phyloP scores from a whole-genome alignment of 2,329 filamentous ascomycete genomes.

The Microcyclosporella mali region DNA sequence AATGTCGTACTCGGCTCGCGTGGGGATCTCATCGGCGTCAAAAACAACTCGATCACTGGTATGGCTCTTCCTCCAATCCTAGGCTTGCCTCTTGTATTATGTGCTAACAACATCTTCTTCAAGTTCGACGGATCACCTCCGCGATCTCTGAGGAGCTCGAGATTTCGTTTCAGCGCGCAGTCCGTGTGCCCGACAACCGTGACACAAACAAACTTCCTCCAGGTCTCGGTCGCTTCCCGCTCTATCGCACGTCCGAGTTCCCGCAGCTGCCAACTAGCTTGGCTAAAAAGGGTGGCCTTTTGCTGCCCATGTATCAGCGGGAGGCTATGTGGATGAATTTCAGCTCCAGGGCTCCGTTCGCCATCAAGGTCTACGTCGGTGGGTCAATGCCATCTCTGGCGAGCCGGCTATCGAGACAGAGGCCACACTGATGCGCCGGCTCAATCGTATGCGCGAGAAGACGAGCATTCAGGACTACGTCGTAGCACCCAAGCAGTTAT shows the following conservation, averaged over 20 bases:
- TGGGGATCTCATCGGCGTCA: too few relatives aligned
- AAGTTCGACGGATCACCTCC: too few relatives aligned
- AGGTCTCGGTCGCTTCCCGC: conserved; percentile 34
- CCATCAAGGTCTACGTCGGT: conserved; percentile 38
- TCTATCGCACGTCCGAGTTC: conserved; percentile 35
- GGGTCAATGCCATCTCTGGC: conserved; percentile 41
- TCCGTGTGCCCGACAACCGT: conserved; percentile 40
- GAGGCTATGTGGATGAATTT: conserved; percentile 44
- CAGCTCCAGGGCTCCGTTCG: conserved; percentile 23
- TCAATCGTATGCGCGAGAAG: conserved; percentile 24
- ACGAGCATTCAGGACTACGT: conserved; percentile 40
- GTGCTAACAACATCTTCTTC: too few relatives aligned
- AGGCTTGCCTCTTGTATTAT: too few relatives aligned
- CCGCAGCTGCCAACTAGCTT: conserved; percentile 32
- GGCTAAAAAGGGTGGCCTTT: conserved; percentile 38
- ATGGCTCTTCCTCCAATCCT: too few relatives aligned
- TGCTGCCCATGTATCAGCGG: conserved; percentile 44
- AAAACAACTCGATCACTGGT: too few relatives aligned
- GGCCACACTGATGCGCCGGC: conserved; percentile 16
- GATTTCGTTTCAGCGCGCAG: conserved; percentile 38
- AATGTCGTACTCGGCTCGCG: too few relatives aligned
- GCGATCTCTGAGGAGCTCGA: conserved; percentile 15
- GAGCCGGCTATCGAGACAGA: conserved; percentile 26
- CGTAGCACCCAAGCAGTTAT: conserved; percentile 35
- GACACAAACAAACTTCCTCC: conserved; percentile 32